Percentiles rank a stretch among this genome's conserved stretches.
phyloP scores from a whole-genome alignment of 2,329 filamentous ascomycete species.

The Apiospora sp. region DNA sequence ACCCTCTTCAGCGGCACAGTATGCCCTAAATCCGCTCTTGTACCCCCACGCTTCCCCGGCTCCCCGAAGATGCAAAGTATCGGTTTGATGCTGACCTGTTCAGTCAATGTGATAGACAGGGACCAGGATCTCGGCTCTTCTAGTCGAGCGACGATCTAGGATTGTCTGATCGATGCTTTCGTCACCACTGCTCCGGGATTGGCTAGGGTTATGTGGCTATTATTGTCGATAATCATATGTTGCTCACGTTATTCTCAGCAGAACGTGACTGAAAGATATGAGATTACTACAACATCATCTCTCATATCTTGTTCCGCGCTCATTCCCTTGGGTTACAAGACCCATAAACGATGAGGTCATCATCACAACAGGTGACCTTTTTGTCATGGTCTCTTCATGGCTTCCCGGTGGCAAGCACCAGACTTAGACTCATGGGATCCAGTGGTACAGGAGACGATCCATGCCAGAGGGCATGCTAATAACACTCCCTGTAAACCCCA shows the following conservation, averaged over 20 bases:
- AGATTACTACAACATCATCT: slow-evolving; percentile 1
- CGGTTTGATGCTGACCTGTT: background rate
- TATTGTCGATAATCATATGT: slow-evolving; percentile 17
- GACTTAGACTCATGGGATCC: background rate
- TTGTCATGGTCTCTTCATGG: background rate
- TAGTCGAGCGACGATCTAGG: background rate
- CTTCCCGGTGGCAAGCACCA: background rate
- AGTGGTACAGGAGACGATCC: background rate
- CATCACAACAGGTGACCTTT: background rate
- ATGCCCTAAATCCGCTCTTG: background rate
- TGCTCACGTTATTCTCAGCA: slow-evolving; percentile 22
- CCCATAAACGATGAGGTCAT: slow-evolving; percentile 2
- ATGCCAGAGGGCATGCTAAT: background rate
- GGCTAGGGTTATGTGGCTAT: background rate
- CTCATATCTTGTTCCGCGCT: background rate
- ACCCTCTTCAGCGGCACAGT: background rate
- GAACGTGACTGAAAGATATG: slow-evolving; percentile 8
- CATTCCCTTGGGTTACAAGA: background rate
- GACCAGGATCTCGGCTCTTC: background rate
- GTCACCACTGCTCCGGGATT: background rate
- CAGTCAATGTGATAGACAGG: background rate
- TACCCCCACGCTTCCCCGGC: slow-evolving; percentile 1
- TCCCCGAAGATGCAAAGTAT: background rate
- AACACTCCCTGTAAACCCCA: background rate
- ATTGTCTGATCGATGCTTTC: background rate